Conservation (phyloP, 2,329 filamentous ascomycete species). For the Dothistroma septosporum region DNA sequence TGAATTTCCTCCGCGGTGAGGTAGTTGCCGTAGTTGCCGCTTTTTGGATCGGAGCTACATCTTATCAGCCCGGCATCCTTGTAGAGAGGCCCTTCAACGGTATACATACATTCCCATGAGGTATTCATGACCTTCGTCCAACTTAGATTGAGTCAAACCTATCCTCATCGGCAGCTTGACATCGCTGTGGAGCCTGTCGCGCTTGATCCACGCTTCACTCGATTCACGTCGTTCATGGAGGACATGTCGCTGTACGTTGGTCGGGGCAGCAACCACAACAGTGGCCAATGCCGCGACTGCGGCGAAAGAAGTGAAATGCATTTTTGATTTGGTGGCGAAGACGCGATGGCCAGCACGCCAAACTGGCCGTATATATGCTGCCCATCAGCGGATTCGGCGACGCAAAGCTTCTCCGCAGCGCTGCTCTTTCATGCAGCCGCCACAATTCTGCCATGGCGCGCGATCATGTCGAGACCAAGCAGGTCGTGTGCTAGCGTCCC, state of each 20-base stretch:
- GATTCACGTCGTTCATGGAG: slow-evolving; percentile 41
- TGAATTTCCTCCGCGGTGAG: slow-evolving; percentile 38
- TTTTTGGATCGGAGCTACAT: slow-evolving; percentile 17
- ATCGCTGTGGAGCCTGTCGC: slow-evolving; percentile 29
- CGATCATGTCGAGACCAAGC: slow-evolving; percentile 18
- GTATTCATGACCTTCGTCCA: slow-evolving; percentile 20
- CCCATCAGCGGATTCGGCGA: not conserved
- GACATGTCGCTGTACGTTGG: slow-evolving; percentile 35
- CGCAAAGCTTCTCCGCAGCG: not conserved
- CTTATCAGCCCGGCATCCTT: not conserved
- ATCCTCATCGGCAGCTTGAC: slow-evolving; percentile 29
- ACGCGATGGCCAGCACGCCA: slow-evolving; percentile 7
- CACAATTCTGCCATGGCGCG: slow-evolving; percentile 3
- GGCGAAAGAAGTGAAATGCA: slow-evolving; percentile 20
- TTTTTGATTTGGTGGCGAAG: slow-evolving; percentile 9
- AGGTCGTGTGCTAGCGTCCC: slow-evolving; percentile 15
- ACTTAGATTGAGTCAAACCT: slow-evolving; percentile 20
- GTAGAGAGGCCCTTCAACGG: not conserved
- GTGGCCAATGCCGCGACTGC: slow-evolving; percentile 14
- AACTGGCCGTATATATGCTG: not conserved
- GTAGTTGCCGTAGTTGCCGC: slow-evolving; percentile 40
- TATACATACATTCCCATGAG: slow-evolving; percentile 18
- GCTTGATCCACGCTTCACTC: slow-evolving; percentile 39
- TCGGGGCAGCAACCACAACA: slow-evolving; percentile 16
- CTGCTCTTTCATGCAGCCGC: not conserved